Conservation (phyloP, 371 early-diverging fungal species). For the Mortierella sp. region DNA sequence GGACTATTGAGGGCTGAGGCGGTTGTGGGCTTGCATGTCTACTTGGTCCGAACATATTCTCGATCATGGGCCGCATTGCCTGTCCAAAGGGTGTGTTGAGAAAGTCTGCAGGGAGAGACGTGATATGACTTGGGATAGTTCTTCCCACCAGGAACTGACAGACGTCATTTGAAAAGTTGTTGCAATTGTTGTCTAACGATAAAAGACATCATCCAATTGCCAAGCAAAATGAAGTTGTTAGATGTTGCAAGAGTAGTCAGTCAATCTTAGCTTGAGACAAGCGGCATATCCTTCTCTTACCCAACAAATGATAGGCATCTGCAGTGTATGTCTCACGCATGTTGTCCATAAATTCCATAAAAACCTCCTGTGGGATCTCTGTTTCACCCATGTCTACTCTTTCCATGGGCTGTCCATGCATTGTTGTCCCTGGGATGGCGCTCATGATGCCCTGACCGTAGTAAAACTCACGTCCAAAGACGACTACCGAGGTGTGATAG, state of each 20-base stretch:
- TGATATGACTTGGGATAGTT: conserved; percentile 82
- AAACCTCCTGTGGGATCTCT: conserved; percentile 81
- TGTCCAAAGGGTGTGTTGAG: conserved; percentile 81
- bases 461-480: conserved; percentile 88
- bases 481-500: conserved; percentile 92
- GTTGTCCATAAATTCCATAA: conserved; percentile 81
- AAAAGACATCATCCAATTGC: not conserved
- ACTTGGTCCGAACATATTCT: conserved; percentile 82
- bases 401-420: conserved; percentile 81
- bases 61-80: conserved; percentile 82
- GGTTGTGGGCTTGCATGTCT: conserved; percentile 31
- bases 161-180: conserved; percentile 80
- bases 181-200: conserved; percentile 81
- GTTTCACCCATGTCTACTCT: conserved; percentile 87
- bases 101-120: conserved; percentile 47
- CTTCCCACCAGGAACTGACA: conserved; percentile 86
- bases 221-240: not conserved
- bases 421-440: conserved; percentile 73
- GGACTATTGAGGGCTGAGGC: not conserved
- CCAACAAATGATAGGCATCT: conserved; percentile 90
- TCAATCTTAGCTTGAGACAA: not conserved
- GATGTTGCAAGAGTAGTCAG: too few species aligned
- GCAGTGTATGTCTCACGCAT: conserved; percentile 75
- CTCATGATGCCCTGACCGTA: conserved; percentile 84
- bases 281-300: conserved; percentile 37